Evolutionary conservation across 1,139 yeast species (phyloP).

Genomic region (Spencermartinsiella ligniputridi): DNA sequence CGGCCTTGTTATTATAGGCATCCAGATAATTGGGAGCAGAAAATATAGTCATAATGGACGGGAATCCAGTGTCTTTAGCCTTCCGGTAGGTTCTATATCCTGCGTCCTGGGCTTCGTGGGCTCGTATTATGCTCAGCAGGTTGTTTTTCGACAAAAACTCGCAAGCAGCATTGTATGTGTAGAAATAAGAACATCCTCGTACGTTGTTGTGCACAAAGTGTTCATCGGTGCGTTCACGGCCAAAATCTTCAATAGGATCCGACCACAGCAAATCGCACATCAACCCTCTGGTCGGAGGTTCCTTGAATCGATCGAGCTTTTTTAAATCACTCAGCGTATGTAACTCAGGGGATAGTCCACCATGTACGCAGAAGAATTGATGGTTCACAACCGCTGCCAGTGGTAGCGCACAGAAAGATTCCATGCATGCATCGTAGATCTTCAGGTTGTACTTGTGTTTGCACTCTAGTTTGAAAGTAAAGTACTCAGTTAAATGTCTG

Average conservation of each 20-base stretch:
- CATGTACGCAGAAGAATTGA: constrained; percentile 95
- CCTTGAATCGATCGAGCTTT: constrained; percentile 72
- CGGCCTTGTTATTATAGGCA: constrained; percentile 92
- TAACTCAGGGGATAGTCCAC: constrained; percentile 91
- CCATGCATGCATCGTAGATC: constrained; percentile 71
- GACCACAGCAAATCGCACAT: constrained; percentile 98
- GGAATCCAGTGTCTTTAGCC: constrained; percentile 86
- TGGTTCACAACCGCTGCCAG: constrained; percentile 92
- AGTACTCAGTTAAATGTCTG: constrained; percentile 87
- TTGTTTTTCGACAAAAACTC: constrained; percentile 76
- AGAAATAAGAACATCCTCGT: constrained; percentile 91
- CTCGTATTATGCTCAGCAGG: constrained; percentile 78
- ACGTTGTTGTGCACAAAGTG: constrained; percentile 66
- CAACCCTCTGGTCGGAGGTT: constrained; percentile 90
- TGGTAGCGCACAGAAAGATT: constrained; percentile 83
- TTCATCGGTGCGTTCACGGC: constrained; percentile 56
- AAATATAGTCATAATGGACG: constrained; percentile 84
- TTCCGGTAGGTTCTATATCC: constrained; percentile 93
- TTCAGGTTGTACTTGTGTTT: constrained; percentile 69
- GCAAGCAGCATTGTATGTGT: constrained; percentile 80
- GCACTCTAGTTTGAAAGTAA: constrained; percentile 90
- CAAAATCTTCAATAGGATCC: constrained; percentile 89
- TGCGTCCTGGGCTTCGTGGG: constrained; percentile 97
- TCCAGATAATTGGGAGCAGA: constrained; percentile 96
- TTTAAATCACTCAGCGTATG: constrained; percentile 65